A percentile compares a stretch with the other conserved stretches of the same genome.
phyloP scores from a whole-genome alignment of 2,329 filamentous ascomycete species.

The Monilinia fructigena region DNA sequence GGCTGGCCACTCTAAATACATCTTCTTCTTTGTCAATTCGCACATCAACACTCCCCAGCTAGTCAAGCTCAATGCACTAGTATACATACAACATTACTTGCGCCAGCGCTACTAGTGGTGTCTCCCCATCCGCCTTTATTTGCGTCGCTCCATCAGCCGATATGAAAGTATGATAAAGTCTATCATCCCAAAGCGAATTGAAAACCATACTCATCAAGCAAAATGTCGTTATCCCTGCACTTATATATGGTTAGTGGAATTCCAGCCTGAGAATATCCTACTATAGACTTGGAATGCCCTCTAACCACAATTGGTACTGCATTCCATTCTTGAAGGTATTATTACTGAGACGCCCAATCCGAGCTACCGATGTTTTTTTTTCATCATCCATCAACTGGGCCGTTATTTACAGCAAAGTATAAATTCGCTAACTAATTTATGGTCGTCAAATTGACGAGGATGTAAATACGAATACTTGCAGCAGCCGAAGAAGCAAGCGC shows the following conservation, averaged over 20 bases:
- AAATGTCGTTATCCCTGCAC: neutral
- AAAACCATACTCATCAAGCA: neutral
- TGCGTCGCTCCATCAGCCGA: neutral
- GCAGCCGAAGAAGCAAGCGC: neutral
- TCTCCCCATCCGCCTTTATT: too few species aligned
- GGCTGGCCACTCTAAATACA: neutral
- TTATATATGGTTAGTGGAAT: too few species aligned
- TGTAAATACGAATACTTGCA: neutral
- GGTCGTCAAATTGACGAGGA: neutral
- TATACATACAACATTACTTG: neutral
- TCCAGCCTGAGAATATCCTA: neutral
- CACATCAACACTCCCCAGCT: neutral
- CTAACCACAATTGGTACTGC: neutral
- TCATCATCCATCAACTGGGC: neutral
- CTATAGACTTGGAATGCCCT: too few species aligned
- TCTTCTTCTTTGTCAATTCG: neutral
- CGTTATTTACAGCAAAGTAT: neutral
- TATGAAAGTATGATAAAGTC: neutral
- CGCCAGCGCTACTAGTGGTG: neutral
- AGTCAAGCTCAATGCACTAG: neutral
- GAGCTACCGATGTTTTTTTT: neutral
- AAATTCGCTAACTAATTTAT: neutral
- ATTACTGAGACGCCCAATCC: neutral
- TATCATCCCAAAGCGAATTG: neutral
- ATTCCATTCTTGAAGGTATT: neutral